Evolutionary conservation across 1,284 basidiomycete genomes (phyloP).

Genomic region (Entoloma clypeatum): DNA sequence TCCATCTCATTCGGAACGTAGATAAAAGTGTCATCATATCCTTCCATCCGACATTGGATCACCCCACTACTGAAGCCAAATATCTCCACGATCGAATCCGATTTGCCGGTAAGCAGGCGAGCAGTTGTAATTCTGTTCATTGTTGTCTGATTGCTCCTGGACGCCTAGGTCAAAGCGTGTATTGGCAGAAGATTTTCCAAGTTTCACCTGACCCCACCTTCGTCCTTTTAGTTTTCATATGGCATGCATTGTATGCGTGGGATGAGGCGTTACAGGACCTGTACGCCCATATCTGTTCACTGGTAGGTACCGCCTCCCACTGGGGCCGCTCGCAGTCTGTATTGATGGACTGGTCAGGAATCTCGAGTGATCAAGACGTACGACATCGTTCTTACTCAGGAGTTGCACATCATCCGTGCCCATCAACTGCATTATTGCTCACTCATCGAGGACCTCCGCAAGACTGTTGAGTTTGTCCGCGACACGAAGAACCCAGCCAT

Average conservation of each 20-base stretch:
- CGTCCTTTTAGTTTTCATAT: slow-evolving; percentile 41
- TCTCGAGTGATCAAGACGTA: slow-evolving; percentile 29
- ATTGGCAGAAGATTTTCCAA: slow-evolving; percentile 45
- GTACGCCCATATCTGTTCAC: slow-evolving; percentile 32
- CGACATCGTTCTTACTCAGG: slow-evolving; percentile 35
- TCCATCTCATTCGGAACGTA: slow-evolving; percentile 40
- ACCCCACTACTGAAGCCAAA: slow-evolving; percentile 28
- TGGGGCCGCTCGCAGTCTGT: background rate
- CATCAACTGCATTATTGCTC: slow-evolving; percentile 44
- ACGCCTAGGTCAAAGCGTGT: slow-evolving; percentile 42
- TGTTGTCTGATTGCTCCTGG: background rate
- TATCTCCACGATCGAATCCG: slow-evolving; percentile 39
- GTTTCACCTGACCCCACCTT: slow-evolving; percentile 46
- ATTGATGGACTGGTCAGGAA: slow-evolving; percentile 28
- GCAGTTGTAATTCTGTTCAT: background rate
- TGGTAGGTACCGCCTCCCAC: slow-evolving; percentile 27
- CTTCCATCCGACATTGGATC: slow-evolving; percentile 34
- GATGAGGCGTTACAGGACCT: slow-evolving; percentile 47
- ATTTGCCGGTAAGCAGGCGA: slow-evolving; percentile 31
- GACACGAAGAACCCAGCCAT: slow-evolving; percentile 39
- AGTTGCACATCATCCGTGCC: slow-evolving; percentile 45
- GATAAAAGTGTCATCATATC: slow-evolving; percentile 46
- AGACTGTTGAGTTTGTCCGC: slow-evolving; percentile 39
- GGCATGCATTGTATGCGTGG: slow-evolving; percentile 53
- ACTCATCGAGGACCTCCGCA: no score